Evolutionary conservation across 768 basidiomycete species (phyloP), one percentile per base, ranked within the genome.

Genomic region (Amanita thiersii): DNA sequence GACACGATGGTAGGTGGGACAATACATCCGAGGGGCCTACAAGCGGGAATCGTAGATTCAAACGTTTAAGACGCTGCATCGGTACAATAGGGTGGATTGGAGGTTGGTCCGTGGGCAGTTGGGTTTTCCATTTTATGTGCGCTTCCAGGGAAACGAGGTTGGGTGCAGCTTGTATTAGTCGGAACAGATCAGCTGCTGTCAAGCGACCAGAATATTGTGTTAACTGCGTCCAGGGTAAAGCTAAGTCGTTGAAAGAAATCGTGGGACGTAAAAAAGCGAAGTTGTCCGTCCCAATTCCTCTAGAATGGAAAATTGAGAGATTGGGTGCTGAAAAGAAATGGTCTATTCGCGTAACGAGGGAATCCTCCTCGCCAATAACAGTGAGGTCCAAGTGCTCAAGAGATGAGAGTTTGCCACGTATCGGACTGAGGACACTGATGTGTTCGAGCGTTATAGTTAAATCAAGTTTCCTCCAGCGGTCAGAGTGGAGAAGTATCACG

Each of bases 211-310:
- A 29, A 18, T 29, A 39, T 19, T 29, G 28, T 12, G 39, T 39
- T 10, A 39, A 30, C 39, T 39, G 39, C 2, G 4, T 31, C 39
- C 39, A 39, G 14, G 39, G 39, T 11, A 39, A 20, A 39, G 20
- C 14, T n/a, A n/a, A n/a, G n/a, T n/a, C n/a, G n/a, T n/a, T n/a
- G n/a, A n/a, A n/a, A n/a, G n/a, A n/a, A n/a, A n/a, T n/a, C n/a
- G n/a, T n/a, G n/a, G n/a, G n/a, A n/a, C n/a, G n/a, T n/a, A n/a
- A n/a, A n/a, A n/a, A n/a, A n/a, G n/a, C n/a, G n/a, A n/a, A n/a
- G n/a, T 2, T 17, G 39, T 31, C 9, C 39, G n/a, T n/a, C n/a
- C n/a, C n/a, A n/a, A n/a, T n/a, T n/a, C n/a, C n/a, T n/a, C n/a
- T 29, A 17, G 17, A 29, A 15, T 39, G 20, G 15, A 39, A 14